phyloP scores from a whole-genome alignment of 2,329 filamentous ascomycete species.

The Westerdykella ornata region DNA sequence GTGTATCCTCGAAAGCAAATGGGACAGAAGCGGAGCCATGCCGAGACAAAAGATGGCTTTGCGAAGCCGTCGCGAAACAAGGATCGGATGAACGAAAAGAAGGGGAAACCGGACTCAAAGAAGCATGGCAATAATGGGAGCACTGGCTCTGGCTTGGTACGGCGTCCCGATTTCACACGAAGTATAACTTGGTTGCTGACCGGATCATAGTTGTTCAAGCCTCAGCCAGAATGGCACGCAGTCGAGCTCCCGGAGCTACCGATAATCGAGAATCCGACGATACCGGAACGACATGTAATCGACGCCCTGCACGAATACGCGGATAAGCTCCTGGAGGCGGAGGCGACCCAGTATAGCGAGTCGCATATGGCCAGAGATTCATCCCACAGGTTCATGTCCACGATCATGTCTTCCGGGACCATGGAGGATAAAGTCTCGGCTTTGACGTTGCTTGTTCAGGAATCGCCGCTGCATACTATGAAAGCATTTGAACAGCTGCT shows the following conservation, averaged over 20 bases:
- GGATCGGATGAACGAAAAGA: constrained; percentile 19
- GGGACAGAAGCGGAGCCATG: constrained; percentile 39
- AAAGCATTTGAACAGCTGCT: constrained; percentile 84
- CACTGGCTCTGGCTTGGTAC: constrained; percentile 29
- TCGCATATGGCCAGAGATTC: constrained; percentile 70
- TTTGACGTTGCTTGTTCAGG: constrained; percentile 86
- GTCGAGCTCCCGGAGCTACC: constrained; percentile 51
- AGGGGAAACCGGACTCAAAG: constrained; percentile 22
- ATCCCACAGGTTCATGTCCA: constrained; percentile 91
- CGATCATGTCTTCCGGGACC: constrained; percentile 94
- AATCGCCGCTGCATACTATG: constrained; percentile 88
- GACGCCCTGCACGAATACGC: constrained; percentile 64
- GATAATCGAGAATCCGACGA: constrained; percentile 40
- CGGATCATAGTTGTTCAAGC: constrained; percentile 48
- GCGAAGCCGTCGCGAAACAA: constrained; percentile 32
- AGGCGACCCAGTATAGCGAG: constrained; percentile 67
- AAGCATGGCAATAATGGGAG: constrained; percentile 28
- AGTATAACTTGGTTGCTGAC: constrained; percentile 14
- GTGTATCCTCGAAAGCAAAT: constrained; percentile 30
- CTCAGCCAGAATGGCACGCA: constrained; percentile 63
- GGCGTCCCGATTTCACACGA: constrained; percentile 3
- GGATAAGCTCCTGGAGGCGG: constrained; percentile 65
- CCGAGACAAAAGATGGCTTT: constrained; percentile 37
- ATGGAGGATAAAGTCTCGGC: constrained; percentile 95
- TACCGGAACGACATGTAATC: constrained; percentile 48